phyloP scores from a whole-genome alignment of 1,284 basidiomycete genomes.

The Porogramme epimiltina region DNA sequence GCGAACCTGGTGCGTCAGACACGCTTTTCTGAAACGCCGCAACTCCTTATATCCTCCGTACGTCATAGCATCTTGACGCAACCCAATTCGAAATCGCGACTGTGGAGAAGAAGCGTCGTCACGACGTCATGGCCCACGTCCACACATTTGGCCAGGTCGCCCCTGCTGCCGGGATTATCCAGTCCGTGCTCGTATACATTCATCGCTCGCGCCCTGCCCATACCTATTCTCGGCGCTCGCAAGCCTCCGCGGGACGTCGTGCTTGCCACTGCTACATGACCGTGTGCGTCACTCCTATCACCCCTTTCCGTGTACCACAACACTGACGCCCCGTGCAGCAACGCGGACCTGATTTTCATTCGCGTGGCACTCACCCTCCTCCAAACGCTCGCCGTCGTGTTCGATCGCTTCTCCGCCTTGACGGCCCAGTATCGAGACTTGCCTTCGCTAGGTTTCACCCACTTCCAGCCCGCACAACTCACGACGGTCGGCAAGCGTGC shows the following conservation, averaged over 20 bases:
- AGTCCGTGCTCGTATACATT: slow-evolving; percentile 56
- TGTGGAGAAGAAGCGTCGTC: slow-evolving; percentile 93
- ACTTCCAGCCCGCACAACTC: slow-evolving; percentile 98
- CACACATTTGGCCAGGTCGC: slow-evolving; percentile 95
- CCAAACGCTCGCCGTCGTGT: slow-evolving; percentile 86
- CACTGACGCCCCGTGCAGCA: slow-evolving; percentile 50
- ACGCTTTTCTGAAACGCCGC: no score
- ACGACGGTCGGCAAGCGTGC: slow-evolving; percentile 99
- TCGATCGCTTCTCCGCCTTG: slow-evolving; percentile 85
- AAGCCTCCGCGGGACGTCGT: slow-evolving; percentile 95
- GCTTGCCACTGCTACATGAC: slow-evolving; percentile 99
- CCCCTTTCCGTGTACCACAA: background rate
- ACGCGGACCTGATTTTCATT: slow-evolving; percentile 98
- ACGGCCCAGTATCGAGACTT: slow-evolving; percentile 75
- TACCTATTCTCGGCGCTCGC: no score
- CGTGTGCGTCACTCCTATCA: slow-evolving; percentile 60
- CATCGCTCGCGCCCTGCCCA: slow-evolving; percentile 4
- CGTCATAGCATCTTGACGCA: slow-evolving; percentile 74
- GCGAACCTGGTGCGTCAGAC: slow-evolving; percentile 80
- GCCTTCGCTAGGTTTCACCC: slow-evolving; percentile 95
- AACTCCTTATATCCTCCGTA: background rate
- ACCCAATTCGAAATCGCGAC: slow-evolving; percentile 93
- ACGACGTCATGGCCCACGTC: slow-evolving; percentile 99
- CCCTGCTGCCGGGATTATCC: slow-evolving; percentile 96
- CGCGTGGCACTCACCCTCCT: slow-evolving; percentile 87